Conservation (phyloP, 345 rosid genomes). For the Gynandropsis gynandra region DNA sequence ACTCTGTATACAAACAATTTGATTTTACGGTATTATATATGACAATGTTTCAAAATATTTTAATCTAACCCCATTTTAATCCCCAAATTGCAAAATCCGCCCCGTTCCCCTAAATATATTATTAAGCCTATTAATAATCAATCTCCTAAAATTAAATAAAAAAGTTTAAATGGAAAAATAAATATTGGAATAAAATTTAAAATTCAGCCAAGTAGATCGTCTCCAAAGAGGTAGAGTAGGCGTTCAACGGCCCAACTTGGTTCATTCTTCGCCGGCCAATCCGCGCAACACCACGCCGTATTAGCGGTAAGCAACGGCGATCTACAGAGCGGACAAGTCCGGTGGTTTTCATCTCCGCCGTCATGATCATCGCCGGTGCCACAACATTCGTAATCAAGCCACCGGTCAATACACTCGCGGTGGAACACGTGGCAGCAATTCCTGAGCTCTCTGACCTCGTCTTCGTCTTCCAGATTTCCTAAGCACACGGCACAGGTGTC, state of each 20-base stretch:
- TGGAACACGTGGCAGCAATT: conserved; percentile 94
- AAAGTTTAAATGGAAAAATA: not conserved
- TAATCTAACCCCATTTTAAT: too few species aligned
- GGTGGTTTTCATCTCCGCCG: conserved; percentile 38
- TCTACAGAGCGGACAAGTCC: conserved; percentile 81
- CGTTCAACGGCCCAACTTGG: conserved; percentile 95
- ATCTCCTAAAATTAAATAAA: conserved; percentile 16
- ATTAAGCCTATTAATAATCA: too few species aligned
- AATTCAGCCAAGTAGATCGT: conserved; percentile 50
- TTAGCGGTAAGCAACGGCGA: conserved; percentile 52
- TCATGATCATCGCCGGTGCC: conserved; percentile 35
- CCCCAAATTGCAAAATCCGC: too few species aligned
- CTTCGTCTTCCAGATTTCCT: conserved; percentile 38
- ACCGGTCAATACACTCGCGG: conserved; percentile 73
- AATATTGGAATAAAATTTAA: not conserved
- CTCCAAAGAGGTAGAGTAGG: conserved; percentile 83
- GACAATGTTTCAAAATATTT: too few species aligned
- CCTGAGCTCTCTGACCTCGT: conserved; percentile 70
- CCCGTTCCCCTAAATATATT: not conserved
- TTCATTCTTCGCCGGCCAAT: conserved; percentile 38
- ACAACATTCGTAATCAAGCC: conserved; percentile 66
- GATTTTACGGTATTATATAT: too few species aligned
- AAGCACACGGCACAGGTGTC: conserved; percentile 87
- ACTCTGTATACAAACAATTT: too few species aligned
- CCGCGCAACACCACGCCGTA: conserved; percentile 20